These are phyloP conservation scores for Ammopiptanthus mongolicus DNA, from an alignment of 306 rosid species.

Conservation along the genomic window DNA sequence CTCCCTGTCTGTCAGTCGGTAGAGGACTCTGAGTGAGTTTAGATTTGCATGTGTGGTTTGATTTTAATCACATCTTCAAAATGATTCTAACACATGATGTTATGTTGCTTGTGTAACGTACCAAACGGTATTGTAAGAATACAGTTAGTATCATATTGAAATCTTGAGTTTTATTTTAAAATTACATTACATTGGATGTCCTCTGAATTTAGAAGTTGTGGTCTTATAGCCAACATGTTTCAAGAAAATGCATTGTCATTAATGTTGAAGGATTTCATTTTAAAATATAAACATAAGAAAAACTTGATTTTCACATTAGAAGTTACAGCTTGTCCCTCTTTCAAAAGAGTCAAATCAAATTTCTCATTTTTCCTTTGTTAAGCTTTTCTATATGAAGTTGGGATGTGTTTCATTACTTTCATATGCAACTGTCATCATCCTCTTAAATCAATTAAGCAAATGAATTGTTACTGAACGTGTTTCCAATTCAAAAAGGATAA, in stretches of 20 bases:
- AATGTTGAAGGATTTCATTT: not conserved
- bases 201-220: not conserved
- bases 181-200: not conserved
- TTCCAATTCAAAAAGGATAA: not conserved
- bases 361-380: not conserved
- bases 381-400: not conserved
- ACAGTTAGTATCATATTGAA: slow-evolving; percentile 1
- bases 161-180: slow-evolving; percentile 3
- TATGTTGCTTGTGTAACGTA: slow-evolving; percentile 5
- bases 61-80: slow-evolving; percentile 11
- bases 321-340: not conserved
- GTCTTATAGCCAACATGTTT: not conserved
- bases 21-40: slow-evolving; percentile 45
- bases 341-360: not conserved
- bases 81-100: not conserved
- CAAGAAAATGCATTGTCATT: not conserved
- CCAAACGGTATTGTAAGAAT: slow-evolving; percentile 9
- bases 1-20: slow-evolving; percentile 84
- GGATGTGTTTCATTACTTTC: too few species aligned
- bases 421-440: not conserved
- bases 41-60: not conserved
- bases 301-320: not conserved
- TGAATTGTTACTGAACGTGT: not conserved
- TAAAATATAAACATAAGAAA: not conserved
- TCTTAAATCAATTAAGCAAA: not conserved